phyloP scores from a whole-genome alignment of 805 yeast species.

The Cyberlindnera mrakii region DNA sequence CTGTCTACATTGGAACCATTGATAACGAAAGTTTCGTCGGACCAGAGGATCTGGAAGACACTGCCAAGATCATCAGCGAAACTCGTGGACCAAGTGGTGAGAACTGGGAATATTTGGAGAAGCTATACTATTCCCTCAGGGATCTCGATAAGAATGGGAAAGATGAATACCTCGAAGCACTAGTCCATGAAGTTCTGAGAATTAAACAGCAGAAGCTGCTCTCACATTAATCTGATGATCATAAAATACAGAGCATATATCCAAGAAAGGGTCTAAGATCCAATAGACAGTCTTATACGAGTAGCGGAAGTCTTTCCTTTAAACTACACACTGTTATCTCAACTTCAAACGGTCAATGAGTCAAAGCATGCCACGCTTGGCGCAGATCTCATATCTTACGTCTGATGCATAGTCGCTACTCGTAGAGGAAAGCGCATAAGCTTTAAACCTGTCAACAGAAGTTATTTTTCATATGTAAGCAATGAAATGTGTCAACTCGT shows the following conservation, averaged over 20 bases:
- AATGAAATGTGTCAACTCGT: too few species aligned
- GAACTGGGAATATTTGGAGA: constrained; percentile 63
- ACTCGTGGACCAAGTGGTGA: constrained; percentile 78
- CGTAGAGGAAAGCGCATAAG: too few species aligned
- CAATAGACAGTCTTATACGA: too few species aligned
- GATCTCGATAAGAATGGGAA: constrained; percentile 20
- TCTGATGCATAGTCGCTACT: too few species aligned
- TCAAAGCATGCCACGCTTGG: too few species aligned
- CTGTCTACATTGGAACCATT: constrained; percentile 78
- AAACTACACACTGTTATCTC: too few species aligned
- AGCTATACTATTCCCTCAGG: constrained; percentile 44
- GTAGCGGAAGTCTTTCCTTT: too few species aligned
- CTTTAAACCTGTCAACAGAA: too few species aligned
- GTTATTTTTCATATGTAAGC: too few species aligned
- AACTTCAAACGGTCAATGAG: too few species aligned
- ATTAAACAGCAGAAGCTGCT: background rate
- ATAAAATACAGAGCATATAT: background rate
- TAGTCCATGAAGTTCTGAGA: constrained; percentile 10
- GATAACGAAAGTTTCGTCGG: constrained; percentile 82
- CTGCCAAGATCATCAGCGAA: constrained; percentile 54
- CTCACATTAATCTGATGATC: background rate
- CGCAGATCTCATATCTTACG: too few species aligned
- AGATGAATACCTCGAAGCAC: constrained; percentile 16
- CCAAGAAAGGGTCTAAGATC: too few species aligned
- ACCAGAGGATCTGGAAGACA: constrained; percentile 53